Percentiles rank a stretch among this genome's conserved stretches.
phyloP scores from a whole-genome alignment of 352 stramenopile species.

The Phytopythium boreale region DNA sequence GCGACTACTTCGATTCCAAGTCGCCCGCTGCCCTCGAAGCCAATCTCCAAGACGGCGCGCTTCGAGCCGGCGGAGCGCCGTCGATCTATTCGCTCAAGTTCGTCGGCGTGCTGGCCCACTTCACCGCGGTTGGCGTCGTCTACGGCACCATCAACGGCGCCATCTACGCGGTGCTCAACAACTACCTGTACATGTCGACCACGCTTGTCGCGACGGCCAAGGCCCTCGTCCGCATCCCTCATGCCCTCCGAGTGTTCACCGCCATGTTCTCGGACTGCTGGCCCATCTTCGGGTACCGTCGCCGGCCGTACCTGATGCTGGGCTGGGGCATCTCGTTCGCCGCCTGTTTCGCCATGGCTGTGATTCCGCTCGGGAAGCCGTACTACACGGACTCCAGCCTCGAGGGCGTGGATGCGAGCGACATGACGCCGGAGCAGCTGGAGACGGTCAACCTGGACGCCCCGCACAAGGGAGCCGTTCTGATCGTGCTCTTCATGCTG shows the following conservation, averaged over 20 bases:
- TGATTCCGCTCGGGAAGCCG: conserved; percentile 40
- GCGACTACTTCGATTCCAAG: conserved; percentile 17
- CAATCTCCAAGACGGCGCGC: conserved; percentile 15
- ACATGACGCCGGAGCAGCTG: conserved; percentile 30
- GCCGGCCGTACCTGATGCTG: conserved; percentile 77
- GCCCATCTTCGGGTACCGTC: conserved; percentile 75
- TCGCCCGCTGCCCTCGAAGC: conserved; percentile 16
- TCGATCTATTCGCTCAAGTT: conserved; percentile 27
- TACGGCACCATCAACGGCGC: conserved; percentile 28
- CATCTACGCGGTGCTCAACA: conserved; percentile 53
- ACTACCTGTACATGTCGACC: conserved; percentile 49
- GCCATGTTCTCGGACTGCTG: conserved; percentile 76
- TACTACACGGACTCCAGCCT: conserved; percentile 37
- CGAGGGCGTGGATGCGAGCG: conserved; percentile 17
- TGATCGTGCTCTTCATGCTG: conserved; percentile 42
- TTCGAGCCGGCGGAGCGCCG: conserved; percentile 29
- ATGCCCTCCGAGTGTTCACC: conserved; percentile 47
- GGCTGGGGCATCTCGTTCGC: conserved; percentile 49
- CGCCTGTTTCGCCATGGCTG: conserved; percentile 42
- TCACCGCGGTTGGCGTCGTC: conserved; percentile 29
- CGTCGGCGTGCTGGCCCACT: conserved; percentile 37
- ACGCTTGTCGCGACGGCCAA: conserved; percentile 35
- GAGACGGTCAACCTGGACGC: conserved; percentile 40
- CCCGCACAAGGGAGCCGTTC: conserved; percentile 17
- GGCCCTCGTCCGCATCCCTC: conserved; percentile 39